Evolutionary conservation across 2,329 filamentous ascomycete genomes (phyloP), one percentile per base, ranked within the genome.

Genomic region (Scopulariopsis brevicaulis): DNA sequence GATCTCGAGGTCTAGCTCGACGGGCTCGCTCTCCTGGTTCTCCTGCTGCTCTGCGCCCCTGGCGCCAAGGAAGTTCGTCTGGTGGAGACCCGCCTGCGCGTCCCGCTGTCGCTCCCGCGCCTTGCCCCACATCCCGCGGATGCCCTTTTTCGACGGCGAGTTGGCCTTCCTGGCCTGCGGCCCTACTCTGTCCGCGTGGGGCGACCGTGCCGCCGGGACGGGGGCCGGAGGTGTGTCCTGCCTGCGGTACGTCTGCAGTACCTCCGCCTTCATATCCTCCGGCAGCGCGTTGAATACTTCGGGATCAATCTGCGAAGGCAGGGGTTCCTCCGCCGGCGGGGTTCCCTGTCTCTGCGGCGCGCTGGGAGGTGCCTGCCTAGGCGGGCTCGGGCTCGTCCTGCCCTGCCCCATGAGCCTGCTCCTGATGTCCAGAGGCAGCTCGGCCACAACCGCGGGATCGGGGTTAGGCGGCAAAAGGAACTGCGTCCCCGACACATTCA

Each of bases 381-480:
- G 63, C 14, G 58, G 35, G 50, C 60, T 64, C 54, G 54, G 62
- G 35, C 62, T 61, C 60, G 18, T 35, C 24, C 24, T 22, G 59
- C 73, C 75, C 65, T 87, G 85, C 10, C 79, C 80, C 61, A 88
- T 77, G 11, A 97, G 78, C 66, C 83, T 89, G 35, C 83, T 84
- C 60, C 90, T 82, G 62, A 97, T 96, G 67, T 96, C 90, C 35
- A 77, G 78, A 0, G 93, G 93, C 3, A 99, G 77, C 65, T 95
- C 91, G 1, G 87, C 87, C 3, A 97, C 72, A 0, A 96, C 86
- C n/a, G 79, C 76, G 0, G 87, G 85, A 67, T 99, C 94, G 2
- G 89, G 81, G 63, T 96, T 89, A 1, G 82, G 82, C 0, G 94
- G 94, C 64, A 99, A 77, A 53, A 97, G 83, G 65, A 99, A 99